Evolutionary conservation across 805 yeast species (phyloP).

Genomic region (Ogataea angusta): DNA sequence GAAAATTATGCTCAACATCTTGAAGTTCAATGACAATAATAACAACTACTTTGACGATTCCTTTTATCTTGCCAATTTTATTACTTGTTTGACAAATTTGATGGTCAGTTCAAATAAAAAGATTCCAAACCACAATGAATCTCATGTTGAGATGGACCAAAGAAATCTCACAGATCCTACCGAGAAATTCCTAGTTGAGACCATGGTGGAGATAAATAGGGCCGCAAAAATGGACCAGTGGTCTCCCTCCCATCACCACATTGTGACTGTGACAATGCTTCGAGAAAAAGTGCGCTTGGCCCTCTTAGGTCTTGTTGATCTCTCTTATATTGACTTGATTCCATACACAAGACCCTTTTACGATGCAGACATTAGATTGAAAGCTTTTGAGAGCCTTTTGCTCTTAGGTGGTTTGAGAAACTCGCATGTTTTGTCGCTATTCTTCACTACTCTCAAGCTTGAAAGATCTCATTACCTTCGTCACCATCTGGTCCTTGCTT

Average conservation of each 20-base stretch:
- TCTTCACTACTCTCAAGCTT: conserved; percentile 52
- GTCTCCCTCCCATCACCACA: conserved; percentile 69
- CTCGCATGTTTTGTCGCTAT: conserved; percentile 53
- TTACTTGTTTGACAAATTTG: conserved; percentile 47
- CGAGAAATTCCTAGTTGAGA: conserved; percentile 41
- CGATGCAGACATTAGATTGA: conserved; percentile 52
- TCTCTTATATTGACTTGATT: conserved; percentile 54
- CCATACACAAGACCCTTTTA: conserved; percentile 47
- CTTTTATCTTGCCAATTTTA: conserved; percentile 56
- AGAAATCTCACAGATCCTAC: conserved; percentile 27
- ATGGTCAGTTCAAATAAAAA: conserved; percentile 25
- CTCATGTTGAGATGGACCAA: conserved; percentile 14
- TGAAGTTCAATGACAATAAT: conserved; percentile 83
- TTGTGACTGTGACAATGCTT: conserved; percentile 55
- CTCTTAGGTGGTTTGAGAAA: conserved; percentile 76
- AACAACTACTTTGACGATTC: conserved; percentile 75
- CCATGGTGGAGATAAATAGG: conserved; percentile 67
- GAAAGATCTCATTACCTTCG: conserved; percentile 56
- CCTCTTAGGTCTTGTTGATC: conserved; percentile 46
- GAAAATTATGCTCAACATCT: conserved; percentile 61
- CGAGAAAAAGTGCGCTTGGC: conserved; percentile 59
- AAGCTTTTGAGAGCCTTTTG: conserved; percentile 69
- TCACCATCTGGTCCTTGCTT: conserved; percentile 42
- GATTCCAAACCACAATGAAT: conserved; percentile 24
- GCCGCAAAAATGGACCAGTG: conserved; percentile 78